Conservation (phyloP, 2,329 filamentous ascomycete species). For the Diaporthe sp. region DNA sequence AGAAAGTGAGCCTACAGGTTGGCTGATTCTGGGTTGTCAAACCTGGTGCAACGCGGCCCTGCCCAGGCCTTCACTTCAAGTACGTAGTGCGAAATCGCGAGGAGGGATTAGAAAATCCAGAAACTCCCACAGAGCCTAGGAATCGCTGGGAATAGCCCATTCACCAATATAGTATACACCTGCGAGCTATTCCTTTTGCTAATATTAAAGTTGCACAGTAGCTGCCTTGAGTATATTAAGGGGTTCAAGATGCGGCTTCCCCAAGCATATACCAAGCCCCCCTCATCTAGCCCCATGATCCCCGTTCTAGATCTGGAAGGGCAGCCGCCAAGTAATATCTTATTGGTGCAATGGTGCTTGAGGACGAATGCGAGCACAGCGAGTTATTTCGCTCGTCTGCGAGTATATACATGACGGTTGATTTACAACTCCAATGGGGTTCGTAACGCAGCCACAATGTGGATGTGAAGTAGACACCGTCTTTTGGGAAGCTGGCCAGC, state of each 20-base stretch:
- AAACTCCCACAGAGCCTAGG: not conserved
- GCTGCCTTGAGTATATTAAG: conserved; percentile 12
- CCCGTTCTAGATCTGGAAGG: not conserved
- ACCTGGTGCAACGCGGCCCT: not conserved
- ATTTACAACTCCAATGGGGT: too few species aligned
- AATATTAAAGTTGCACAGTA: not conserved
- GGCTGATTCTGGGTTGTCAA: not conserved
- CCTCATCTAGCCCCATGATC: not conserved
- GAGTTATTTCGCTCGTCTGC: too few species aligned
- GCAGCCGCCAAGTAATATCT: not conserved
- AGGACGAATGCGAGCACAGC: too few species aligned
- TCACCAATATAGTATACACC: too few species aligned
- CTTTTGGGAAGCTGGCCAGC: too few species aligned
- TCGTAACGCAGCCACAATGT: too few species aligned
- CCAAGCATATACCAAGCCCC: not conserved
- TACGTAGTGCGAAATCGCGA: not conserved
- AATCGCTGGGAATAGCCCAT: not conserved
- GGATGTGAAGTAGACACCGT: too few species aligned
- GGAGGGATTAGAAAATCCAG: not conserved
- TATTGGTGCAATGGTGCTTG: not conserved
- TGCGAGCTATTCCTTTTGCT: not conserved
- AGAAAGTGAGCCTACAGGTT: too few species aligned
- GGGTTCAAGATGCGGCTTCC: not conserved
- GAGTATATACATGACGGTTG: too few species aligned
- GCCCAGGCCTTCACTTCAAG: too few species aligned